Conservation (phyloP, 192 early-diverging fungal genomes). For the Pilaira anomala region DNA sequence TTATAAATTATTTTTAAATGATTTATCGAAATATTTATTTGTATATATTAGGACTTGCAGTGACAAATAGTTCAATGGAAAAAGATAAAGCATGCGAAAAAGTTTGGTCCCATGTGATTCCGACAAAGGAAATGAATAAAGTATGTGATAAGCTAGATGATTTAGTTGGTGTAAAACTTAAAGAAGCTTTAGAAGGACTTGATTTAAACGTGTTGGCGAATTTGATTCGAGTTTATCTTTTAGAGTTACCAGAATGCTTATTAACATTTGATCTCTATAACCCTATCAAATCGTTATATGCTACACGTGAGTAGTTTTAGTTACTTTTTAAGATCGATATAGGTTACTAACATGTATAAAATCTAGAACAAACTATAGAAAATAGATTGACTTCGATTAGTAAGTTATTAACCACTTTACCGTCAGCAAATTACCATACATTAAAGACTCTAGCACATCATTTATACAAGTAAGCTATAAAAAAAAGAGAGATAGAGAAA, state of each 20-base stretch:
- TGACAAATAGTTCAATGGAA: neutral
- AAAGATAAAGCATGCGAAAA: constrained; percentile 42
- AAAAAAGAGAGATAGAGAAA: neutral
- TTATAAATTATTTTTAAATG: neutral
- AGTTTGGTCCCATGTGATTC: constrained; percentile 58
- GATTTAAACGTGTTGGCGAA: constrained; percentile 57
- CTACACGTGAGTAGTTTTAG: constrained; percentile 37
- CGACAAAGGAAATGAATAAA: constrained; percentile 53
- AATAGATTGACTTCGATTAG: constrained; percentile 39
- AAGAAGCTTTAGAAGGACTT: constrained; percentile 52
- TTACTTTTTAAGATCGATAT: neutral
- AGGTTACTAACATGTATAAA: neutral
- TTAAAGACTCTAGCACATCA: constrained; percentile 37
- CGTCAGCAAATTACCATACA: constrained; percentile 45
- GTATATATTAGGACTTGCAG: neutral
- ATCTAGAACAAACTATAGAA: constrained; percentile 2
- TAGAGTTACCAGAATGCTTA: constrained; percentile 67
- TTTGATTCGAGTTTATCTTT: constrained; percentile 61
- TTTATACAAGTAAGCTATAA: constrained; percentile 14
- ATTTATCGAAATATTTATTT: too few species aligned
- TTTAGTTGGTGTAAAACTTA: constrained; percentile 45
- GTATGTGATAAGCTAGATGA: constrained; percentile 60
- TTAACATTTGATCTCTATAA: constrained; percentile 69
- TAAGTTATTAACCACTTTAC: constrained; percentile 44
- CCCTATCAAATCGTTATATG: constrained; percentile 61